Evolutionary conservation across 306 rosid species (phyloP).

Genomic region (Malus orientalis): DNA sequence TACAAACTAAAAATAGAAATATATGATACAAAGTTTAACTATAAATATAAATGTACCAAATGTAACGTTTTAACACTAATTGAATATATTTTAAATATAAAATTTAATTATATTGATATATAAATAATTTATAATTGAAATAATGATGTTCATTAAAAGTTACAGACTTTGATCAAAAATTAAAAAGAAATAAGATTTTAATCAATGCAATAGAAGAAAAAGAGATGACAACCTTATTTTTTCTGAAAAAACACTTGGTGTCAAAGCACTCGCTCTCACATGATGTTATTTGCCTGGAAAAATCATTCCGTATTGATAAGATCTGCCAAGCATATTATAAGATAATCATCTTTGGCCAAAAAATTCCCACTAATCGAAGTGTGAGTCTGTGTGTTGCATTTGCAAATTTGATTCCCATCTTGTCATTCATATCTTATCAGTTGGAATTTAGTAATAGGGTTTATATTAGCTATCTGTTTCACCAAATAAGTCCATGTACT

Average conservation of each 20-base stretch:
- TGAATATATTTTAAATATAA: no score
- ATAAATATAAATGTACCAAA: no score
- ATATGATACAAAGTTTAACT: no score
- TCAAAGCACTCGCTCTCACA: conserved; percentile 25
- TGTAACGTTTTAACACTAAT: no score
- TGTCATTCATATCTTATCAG: conserved; percentile 31
- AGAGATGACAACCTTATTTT: no score
- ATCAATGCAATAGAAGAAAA: no score
- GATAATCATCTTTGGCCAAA: conserved; percentile 3
- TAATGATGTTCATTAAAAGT: no score
- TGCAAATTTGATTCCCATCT: conserved; percentile 42
- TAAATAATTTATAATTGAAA: no score
- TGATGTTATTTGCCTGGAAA: conserved; percentile 54
- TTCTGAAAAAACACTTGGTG: not conserved
- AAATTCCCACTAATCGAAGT: conserved; percentile 26
- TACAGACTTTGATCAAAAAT: no score
- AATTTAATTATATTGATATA: no score
- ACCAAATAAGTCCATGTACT: conserved; percentile 8
- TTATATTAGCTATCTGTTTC: conserved; percentile 16
- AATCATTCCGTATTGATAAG: conserved; percentile 24
- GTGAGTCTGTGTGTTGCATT: conserved; percentile 31
- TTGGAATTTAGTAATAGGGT: conserved; percentile 27
- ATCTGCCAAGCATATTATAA: conserved; percentile 21
- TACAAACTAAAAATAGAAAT: no score
- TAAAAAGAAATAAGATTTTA: no score